Evolutionary conservation across 352 stramenopile genomes (phyloP).

Genomic region (Phytophthora agathidicida): DNA sequence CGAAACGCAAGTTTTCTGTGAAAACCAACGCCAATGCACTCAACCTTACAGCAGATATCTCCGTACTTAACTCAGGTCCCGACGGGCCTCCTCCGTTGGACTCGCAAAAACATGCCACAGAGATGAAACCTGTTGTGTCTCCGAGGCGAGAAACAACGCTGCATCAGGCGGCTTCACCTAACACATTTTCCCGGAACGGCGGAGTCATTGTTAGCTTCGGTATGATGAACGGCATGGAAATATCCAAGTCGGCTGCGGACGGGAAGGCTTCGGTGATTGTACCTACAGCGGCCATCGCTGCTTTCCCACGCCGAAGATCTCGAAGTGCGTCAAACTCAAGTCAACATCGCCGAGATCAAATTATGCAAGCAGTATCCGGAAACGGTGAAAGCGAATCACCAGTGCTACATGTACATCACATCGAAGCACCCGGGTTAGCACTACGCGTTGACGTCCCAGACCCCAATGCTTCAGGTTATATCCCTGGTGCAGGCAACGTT

Average conservation of each 20-base stretch:
- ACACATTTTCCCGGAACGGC: slow-evolving; percentile 7
- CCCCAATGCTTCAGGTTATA: slow-evolving; percentile 11
- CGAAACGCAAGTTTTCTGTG: slow-evolving; percentile 26
- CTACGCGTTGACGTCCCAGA: slow-evolving; percentile 19
- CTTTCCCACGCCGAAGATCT: slow-evolving; percentile 28
- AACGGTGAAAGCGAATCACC: slow-evolving; percentile 24
- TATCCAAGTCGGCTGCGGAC: slow-evolving; percentile 21
- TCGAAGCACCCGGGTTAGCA: slow-evolving; percentile 14
- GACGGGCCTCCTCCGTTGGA: background rate
- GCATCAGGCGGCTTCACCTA: slow-evolving; percentile 14
- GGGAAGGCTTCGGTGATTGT: slow-evolving; percentile 4
- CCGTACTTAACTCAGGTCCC: too few relatives aligned
- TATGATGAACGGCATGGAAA: slow-evolving; percentile 19
- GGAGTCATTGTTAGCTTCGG: slow-evolving; percentile 40
- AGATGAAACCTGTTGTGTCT: slow-evolving; percentile 3
- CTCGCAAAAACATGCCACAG: slow-evolving; percentile 4
- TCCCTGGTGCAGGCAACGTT: slow-evolving; percentile 5
- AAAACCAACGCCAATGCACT: slow-evolving; percentile 17
- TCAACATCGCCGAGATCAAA: slow-evolving; percentile 26
- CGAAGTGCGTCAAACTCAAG: slow-evolving; percentile 24
- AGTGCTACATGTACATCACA: slow-evolving; percentile 22
- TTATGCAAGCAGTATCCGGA: slow-evolving; percentile 1
- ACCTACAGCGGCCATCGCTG: slow-evolving; percentile 7
- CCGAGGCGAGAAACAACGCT: slow-evolving; percentile 14
- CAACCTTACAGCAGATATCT: slow-evolving; percentile 7